phyloP scores from a whole-genome alignment of 352 stramenopile species.

The Globisporangium sylvaticum region DNA sequence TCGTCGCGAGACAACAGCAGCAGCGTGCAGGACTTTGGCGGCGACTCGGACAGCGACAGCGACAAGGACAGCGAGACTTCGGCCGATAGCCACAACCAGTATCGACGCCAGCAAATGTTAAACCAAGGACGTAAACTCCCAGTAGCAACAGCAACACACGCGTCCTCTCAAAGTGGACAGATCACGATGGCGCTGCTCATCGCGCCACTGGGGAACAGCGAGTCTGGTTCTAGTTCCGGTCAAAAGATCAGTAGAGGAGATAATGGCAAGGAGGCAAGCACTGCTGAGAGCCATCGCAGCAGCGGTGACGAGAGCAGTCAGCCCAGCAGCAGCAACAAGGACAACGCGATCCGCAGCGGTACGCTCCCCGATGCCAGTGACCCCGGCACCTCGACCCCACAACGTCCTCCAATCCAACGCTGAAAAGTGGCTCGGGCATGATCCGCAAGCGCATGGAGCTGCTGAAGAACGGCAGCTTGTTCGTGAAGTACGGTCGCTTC shows the following conservation, averaged over 20 bases:
- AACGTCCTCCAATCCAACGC: background rate
- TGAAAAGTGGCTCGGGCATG: slow-evolving; percentile 41
- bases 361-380: slow-evolving; percentile 1
- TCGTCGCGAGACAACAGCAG: slow-evolving; percentile 5
- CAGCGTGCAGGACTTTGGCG: slow-evolving; percentile 14
- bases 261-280: background rate
- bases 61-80: slow-evolving; percentile 24
- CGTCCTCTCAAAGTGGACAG: background rate
- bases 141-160: background rate
- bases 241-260: background rate
- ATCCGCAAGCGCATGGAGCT: slow-evolving; percentile 70
- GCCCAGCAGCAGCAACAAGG: slow-evolving; percentile 2
- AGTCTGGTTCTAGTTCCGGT: background rate
- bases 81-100: slow-evolving; percentile 16
- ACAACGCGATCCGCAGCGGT: slow-evolving; percentile 5
- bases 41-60: slow-evolving; percentile 48
- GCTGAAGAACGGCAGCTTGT: slow-evolving; percentile 64
- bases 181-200: slow-evolving; percentile 13
- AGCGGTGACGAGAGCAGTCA: slow-evolving; percentile 4
- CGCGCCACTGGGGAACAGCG: background rate
- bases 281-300: slow-evolving; percentile 3
- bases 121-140: background rate
- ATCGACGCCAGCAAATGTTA: slow-evolving; percentile 9
- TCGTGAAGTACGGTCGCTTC: slow-evolving; percentile 76
- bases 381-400: slow-evolving; percentile 1